phyloP scores from a whole-genome alignment of 257 asterid species.

The Coffea canephora region DNA sequence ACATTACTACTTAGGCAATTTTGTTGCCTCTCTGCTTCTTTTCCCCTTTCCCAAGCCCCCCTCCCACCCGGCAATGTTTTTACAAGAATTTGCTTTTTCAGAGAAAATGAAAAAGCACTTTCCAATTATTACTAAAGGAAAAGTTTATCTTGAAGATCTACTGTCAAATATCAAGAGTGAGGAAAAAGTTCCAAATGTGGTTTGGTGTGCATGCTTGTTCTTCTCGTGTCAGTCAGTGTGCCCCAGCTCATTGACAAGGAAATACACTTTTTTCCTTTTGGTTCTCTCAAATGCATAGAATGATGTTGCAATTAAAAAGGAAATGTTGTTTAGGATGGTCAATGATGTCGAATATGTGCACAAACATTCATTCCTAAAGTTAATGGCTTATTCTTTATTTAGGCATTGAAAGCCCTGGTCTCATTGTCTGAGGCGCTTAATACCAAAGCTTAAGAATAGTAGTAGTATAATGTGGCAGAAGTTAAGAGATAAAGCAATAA shows the following conservation, averaged over 20 bases:
- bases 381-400: neutral
- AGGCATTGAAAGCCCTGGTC: neutral
- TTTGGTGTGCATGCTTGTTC: neutral
- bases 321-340: neutral
- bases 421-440: neutral
- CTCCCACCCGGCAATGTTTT: neutral
- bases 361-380: neutral
- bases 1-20: neutral
- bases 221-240: neutral
- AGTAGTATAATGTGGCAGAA: neutral
- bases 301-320: neutral
- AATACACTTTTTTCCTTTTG: neutral
- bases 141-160: neutral
- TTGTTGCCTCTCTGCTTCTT: neutral
- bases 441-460: neutral
- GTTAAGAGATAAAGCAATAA: too few species aligned
- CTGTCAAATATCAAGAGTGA: neutral
- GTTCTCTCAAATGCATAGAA: too few species aligned
- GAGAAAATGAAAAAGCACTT: neutral
- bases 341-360: too few species aligned
- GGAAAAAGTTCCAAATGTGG: neutral
- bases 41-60: neutral
- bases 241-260: neutral
- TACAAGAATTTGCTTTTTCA: neutral
- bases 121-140: neutral